Evolutionary conservation across 176 grass and related monocot species (phyloP), one percentile per base, ranked within the genome.

Genomic region (Miscanthus lutarioriparius): DNA sequence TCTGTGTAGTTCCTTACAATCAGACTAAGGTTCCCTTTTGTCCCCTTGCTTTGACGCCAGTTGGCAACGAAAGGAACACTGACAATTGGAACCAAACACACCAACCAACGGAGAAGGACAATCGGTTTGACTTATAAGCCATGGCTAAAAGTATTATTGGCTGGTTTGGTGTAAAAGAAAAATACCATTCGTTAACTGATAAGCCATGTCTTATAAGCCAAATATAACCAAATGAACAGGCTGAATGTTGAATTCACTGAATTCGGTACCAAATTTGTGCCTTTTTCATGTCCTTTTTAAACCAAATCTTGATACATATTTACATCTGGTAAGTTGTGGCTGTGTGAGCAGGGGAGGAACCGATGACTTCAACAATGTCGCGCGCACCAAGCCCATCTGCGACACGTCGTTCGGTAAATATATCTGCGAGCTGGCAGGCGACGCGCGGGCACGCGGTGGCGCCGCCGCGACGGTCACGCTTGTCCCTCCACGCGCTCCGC

Each of bases 341-440:
- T 61, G 80, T 32, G 33, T 59, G 63, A 23, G n/a, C 80, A 92
- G 84, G 79, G 83, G 16, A 85, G 77, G 87, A 33, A 72, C 70
- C 1, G 76, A 82, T 47, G 85, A 87, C 27, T 87, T 86, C 37
- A 58, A 51, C 48, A 51, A 51, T 51, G 16, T 51, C 48, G 48
- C 48, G 16, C 16, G 48, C 48, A 15, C 45, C 45, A 48, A 48
- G 45, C 45, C 45, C 45, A 48, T 90, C 27, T 93, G 91, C 72
- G 85, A 93, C 64, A 86, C 78, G 16, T 87, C 88, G 6, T 80
- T 90, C 47, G 80, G 38, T 70, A 92, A 92, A 80, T 90, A 87
- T 67, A 48, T 93, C n/a, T 93, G 91, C 80, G 91, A 90, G 58
- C 59, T 90, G 1, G 47, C 44, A 40, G 86, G 86, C 30, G 86